phyloP scores from a whole-genome alignment of 345 rosid species.

The Aquilaria malaccensis region DNA sequence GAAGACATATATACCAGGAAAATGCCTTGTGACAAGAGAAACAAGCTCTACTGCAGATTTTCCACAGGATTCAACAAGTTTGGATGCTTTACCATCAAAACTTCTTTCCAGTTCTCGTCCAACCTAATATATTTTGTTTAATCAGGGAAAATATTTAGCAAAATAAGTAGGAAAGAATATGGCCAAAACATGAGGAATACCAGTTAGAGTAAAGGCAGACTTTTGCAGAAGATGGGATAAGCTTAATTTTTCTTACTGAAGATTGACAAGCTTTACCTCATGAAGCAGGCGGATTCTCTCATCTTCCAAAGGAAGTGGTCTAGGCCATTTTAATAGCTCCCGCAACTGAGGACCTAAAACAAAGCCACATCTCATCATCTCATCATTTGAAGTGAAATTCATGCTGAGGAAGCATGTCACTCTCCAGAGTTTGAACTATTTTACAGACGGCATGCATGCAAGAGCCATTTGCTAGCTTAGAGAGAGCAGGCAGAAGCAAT shows the following conservation, averaged over 20 bases:
- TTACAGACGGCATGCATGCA: no score
- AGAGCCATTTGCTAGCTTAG: no score
- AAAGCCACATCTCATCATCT: conserved; percentile 8
- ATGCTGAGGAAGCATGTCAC: no score
- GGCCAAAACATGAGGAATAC: not conserved
- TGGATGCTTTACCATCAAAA: conserved; percentile 65
- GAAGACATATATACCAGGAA: conserved; percentile 43
- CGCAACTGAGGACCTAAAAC: conserved; percentile 54
- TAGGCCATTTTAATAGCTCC: conserved; percentile 63
- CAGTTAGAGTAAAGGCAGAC: not conserved
- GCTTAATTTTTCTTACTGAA: not conserved
- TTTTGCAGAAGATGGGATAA: not conserved
- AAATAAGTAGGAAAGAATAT: conserved; percentile 6
- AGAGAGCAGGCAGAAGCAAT: not conserved
- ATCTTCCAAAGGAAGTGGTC: conserved; percentile 81
- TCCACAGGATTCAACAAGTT: conserved; percentile 60
- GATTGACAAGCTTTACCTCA: conserved; percentile 38
- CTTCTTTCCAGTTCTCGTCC: conserved; percentile 60
- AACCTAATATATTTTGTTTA: conserved; percentile 34
- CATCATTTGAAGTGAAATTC: not conserved
- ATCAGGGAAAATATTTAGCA: not conserved
- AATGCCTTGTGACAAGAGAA: conserved; percentile 51
- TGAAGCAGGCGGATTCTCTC: conserved; percentile 63
- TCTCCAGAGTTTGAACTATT: no score
- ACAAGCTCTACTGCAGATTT: conserved; percentile 76